These are phyloP conservation scores for Papilionanthe hybrid DNA, from an alignment of 116 monocot genomes.

Conservation along the genomic window DNA sequence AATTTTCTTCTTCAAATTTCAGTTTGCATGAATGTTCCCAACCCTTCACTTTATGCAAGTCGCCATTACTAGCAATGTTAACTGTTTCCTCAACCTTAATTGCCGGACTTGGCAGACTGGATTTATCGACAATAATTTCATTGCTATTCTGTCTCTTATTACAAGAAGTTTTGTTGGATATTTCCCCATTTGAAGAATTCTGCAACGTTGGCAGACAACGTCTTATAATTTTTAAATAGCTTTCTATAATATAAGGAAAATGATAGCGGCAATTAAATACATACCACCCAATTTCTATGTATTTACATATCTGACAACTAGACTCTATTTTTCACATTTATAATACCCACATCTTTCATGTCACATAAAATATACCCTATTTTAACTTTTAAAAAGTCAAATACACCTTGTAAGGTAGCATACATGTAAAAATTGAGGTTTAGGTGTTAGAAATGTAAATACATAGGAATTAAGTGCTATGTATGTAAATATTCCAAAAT, in stretches of 20 bases:
- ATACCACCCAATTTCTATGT: no score
- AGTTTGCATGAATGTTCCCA: slow-evolving; percentile 32
- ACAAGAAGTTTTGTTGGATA: neutral
- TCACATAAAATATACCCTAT: no score
- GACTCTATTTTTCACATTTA: no score
- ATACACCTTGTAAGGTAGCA: no score
- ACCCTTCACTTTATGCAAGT: slow-evolving; percentile 22
- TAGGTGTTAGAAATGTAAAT: no score
- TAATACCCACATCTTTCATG: no score
- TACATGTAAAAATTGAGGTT: no score
- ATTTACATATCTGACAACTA: no score
- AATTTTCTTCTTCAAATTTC: slow-evolving; percentile 44
- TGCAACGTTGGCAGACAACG: neutral
- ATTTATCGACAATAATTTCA: slow-evolving; percentile 40
- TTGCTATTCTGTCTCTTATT: slow-evolving; percentile 26
- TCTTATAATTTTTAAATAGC: neutral
- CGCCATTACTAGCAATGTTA: slow-evolving; percentile 20
- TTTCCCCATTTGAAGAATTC: slow-evolving; percentile 4
- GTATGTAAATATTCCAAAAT: no score
- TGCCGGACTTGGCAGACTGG: neutral
- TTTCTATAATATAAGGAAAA: neutral
- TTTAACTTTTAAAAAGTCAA: no score
- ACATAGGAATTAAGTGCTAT: no score
- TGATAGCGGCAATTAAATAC: neutral
- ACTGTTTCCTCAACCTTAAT: slow-evolving; percentile 43